These are phyloP conservation scores for Aspergillus coremiiformis DNA, from an alignment of 495 filamentous ascomycete genomes.

Conservation along the genomic window DNA sequence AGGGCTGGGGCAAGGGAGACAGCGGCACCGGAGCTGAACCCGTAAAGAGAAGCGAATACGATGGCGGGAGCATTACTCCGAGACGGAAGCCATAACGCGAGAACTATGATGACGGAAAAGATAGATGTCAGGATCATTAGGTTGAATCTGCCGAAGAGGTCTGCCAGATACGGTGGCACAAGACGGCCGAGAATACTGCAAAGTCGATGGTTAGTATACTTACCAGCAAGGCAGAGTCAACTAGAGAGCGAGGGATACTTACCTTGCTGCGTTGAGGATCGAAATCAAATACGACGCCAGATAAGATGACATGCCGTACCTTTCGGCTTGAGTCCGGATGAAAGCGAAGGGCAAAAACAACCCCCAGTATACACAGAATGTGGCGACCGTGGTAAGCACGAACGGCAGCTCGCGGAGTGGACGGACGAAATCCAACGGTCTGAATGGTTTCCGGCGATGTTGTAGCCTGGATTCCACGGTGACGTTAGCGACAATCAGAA, in stretches of 20 bases:
- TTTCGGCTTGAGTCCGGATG: conserved; percentile 18
- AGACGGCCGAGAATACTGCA: conserved; percentile 63
- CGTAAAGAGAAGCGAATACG: conserved; percentile 59
- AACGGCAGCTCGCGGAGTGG: conserved; percentile 52
- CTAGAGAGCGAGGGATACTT: background rate
- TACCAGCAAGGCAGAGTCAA: conserved; percentile 16
- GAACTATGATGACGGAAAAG: conserved; percentile 54
- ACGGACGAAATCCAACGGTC: conserved; percentile 21
- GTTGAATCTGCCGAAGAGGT: conserved; percentile 69
- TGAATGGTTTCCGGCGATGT: conserved; percentile 15
- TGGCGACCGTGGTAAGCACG: conserved; percentile 36
- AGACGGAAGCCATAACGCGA: conserved; percentile 64
- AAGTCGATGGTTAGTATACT: background rate
- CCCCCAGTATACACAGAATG: conserved; percentile 24
- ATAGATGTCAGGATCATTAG: conserved; percentile 56
- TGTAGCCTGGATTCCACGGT: conserved; percentile 25
- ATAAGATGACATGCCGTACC: conserved; percentile 19
- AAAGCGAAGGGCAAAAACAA: conserved; percentile 32
- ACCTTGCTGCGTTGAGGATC: conserved; percentile 28
- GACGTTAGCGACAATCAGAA: conserved; percentile 25
- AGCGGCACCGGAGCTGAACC: conserved; percentile 66
- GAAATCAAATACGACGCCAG: conserved; percentile 25
- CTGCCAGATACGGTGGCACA: conserved; percentile 61
- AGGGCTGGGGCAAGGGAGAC: conserved; percentile 54
- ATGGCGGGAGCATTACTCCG: conserved; percentile 54